These are phyloP conservation scores for Kodamaea sp. DNA, from an alignment of 1,139 yeast species.

Conservation along the genomic window DNA sequence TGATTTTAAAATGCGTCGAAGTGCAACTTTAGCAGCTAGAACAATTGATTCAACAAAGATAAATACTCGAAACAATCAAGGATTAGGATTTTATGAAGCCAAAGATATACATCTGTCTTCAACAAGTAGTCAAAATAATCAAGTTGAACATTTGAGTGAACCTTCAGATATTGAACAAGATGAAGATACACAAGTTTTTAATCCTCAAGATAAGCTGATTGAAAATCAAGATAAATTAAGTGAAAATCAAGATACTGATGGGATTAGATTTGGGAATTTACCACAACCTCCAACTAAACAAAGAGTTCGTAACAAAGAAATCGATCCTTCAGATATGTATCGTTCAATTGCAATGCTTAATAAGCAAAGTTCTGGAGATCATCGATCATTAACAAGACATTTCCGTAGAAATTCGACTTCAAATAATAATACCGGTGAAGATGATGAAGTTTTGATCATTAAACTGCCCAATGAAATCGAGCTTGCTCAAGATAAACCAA, in stretches of 20 bases:
- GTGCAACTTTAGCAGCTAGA: constrained; percentile 68
- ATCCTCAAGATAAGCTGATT: constrained; percentile 1
- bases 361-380: background rate
- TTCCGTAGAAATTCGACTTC: too few relatives aligned
- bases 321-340: constrained; percentile 80
- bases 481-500: constrained; percentile 32
- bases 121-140: constrained; percentile 10
- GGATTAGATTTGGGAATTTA: constrained; percentile 38
- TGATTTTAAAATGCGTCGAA: constrained; percentile 75
- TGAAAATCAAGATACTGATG: constrained; percentile 14
- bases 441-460: constrained; percentile 80
- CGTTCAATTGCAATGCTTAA: constrained; percentile 72
- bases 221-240: constrained; percentile 3
- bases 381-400: background rate
- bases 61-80: constrained; percentile 40
- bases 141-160: constrained; percentile 34
- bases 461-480: constrained; percentile 76
- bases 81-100: constrained; percentile 23
- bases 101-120: constrained; percentile 3
- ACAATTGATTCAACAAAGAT: constrained; percentile 33
- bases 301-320: constrained; percentile 40
- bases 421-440: constrained; percentile 27
- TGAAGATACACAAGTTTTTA: constrained; percentile 27
- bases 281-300: constrained; percentile 34
- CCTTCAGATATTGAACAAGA: constrained; percentile 21